Conservation (phyloP, 2,329 filamentous ascomycete species). For the Colletotrichum aenigma region DNA sequence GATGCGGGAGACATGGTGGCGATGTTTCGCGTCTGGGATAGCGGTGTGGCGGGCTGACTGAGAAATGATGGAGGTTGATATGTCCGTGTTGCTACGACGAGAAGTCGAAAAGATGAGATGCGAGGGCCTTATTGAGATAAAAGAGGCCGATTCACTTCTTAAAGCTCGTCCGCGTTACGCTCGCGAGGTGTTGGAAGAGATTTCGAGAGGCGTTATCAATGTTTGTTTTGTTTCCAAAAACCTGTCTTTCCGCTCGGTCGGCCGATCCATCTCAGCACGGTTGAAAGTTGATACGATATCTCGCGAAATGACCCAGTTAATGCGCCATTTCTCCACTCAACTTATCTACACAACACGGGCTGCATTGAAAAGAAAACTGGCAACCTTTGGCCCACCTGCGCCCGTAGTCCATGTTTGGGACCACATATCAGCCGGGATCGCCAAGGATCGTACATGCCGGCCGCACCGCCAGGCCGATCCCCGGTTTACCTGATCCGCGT, state of each 20-base stretch:
- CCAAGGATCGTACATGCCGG: not conserved
- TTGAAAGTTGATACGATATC: not conserved
- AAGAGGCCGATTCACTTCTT: not conserved
- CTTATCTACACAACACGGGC: not conserved
- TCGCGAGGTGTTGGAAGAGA: not conserved
- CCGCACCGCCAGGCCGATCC: not conserved
- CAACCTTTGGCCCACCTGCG: not conserved
- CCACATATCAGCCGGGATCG: not conserved
- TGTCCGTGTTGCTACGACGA: not conserved
- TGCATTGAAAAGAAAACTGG: not conserved
- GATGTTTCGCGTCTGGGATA: not conserved
- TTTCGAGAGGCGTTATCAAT: not conserved
- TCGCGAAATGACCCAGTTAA: not conserved
- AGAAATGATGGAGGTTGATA: not conserved
- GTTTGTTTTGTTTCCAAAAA: not conserved
- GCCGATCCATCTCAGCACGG: not conserved
- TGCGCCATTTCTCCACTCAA: not conserved
- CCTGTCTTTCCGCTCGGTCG: not conserved
- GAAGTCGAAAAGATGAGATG: not conserved
- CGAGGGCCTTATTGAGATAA: not conserved
- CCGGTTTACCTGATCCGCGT: not conserved
- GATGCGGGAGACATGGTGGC: conserved; percentile 6
- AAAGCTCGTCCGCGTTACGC: accelerated
- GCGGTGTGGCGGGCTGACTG: not conserved
- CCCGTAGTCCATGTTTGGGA: not conserved